Conservation (phyloP, 768 basidiomycete species). For the Filobasidium floriforme region DNA sequence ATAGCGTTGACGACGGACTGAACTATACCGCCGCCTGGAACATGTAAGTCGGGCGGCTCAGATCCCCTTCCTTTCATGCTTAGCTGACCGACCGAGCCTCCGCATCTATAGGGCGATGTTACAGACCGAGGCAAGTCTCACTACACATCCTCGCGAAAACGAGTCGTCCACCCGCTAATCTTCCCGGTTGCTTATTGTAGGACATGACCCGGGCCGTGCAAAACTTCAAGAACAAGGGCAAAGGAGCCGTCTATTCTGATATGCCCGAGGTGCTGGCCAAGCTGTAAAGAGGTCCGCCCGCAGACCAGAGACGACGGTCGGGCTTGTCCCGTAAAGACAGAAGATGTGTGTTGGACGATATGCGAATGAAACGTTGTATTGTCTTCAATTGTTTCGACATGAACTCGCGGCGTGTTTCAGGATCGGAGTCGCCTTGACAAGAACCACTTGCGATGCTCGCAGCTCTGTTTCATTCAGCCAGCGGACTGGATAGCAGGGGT, state of each 20-base stretch:
- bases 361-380: neutral
- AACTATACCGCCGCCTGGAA: constrained; percentile 59
- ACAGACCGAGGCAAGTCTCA: constrained; percentile 50
- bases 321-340: neutral
- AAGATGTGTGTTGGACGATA: neutral
- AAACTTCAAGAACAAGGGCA: constrained; percentile 6
- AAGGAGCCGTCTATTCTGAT: neutral
- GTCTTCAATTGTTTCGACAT: too few relatives aligned
- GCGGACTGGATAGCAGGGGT: too few relatives aligned
- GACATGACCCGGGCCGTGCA: constrained; percentile 5
- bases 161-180: neutral
- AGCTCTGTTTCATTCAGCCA: too few relatives aligned
- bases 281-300: neutral
- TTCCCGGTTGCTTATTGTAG: neutral
- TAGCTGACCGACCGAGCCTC: neutral
- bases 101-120: constrained; percentile 46
- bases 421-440: neutral
- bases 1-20: constrained; percentile 51
- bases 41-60: constrained; percentile 16
- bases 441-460: too few relatives aligned
- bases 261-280: neutral
- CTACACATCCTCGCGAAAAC: neutral
- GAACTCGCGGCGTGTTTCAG: neutral
- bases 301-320: too few relatives aligned
- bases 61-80: neutral